Percentiles rank a stretch among this genome's conserved stretches.
Evolutionary conservation across 2,329 filamentous ascomycete species (phyloP).

Genomic region (Arachnopeziza araneosa): DNA sequence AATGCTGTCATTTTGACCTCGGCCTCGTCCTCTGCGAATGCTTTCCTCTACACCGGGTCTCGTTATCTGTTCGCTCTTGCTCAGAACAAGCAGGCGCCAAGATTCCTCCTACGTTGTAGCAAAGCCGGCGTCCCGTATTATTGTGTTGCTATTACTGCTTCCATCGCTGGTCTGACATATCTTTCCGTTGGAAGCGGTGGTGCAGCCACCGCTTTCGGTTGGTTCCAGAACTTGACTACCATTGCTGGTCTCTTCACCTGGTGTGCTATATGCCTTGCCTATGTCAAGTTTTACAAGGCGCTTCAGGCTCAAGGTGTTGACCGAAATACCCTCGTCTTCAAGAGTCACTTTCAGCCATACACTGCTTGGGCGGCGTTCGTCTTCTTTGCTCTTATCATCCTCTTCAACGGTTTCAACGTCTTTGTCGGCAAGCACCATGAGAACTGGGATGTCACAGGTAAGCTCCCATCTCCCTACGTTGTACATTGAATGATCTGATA

Average conservation of each 20-base stretch:
- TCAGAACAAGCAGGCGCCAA: slow-evolving; percentile 61
- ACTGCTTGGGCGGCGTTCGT: slow-evolving; percentile 56
- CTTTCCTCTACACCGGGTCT: slow-evolving; percentile 27
- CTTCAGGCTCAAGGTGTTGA: slow-evolving; percentile 63
- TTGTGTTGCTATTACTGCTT: slow-evolving; percentile 60
- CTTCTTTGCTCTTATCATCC: slow-evolving; percentile 63
- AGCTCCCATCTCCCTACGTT: background rate
- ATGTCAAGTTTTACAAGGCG: slow-evolving; percentile 66
- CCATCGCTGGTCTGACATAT: slow-evolving; percentile 67
- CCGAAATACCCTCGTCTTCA: slow-evolving; percentile 64
- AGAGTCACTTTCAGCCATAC: slow-evolving; percentile 64
- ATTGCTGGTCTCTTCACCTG: slow-evolving; percentile 73
- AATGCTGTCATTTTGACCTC: slow-evolving; percentile 67
- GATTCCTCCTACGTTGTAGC: slow-evolving; percentile 54
- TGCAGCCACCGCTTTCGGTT: slow-evolving; percentile 33
- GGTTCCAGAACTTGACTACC: slow-evolving; percentile 53
- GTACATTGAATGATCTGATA: background rate
- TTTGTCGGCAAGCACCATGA: slow-evolving; percentile 54
- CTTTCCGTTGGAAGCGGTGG: slow-evolving; percentile 57
- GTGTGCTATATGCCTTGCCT: slow-evolving; percentile 62
- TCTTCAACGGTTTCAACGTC: slow-evolving; percentile 71
- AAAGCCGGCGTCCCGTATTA: slow-evolving; percentile 63
- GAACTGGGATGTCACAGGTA: slow-evolving; percentile 58
- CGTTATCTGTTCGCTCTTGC: slow-evolving; percentile 38
- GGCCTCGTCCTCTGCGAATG: slow-evolving; percentile 37